Evolutionary conservation across 768 basidiomycete species (phyloP).

Genomic region (Boletus rubroflammeus): DNA sequence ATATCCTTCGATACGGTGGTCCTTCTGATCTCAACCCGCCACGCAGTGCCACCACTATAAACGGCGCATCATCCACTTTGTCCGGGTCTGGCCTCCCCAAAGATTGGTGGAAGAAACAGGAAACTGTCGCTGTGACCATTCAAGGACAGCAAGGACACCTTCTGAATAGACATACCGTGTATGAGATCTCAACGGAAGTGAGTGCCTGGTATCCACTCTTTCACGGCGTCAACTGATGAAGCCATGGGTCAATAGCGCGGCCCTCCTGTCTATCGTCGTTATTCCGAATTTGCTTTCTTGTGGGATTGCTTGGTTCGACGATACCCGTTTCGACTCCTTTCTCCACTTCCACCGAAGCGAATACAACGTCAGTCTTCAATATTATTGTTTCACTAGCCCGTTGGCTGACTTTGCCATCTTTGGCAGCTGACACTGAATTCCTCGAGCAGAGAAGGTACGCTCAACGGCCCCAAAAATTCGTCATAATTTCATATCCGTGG

Average conservation of each 20-base stretch:
- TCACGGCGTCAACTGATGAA: slow-evolving; percentile 7
- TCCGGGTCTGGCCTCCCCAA: slow-evolving; percentile 68
- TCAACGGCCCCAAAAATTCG: neutral
- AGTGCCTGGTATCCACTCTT: slow-evolving; percentile 27
- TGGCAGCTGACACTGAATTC: slow-evolving; percentile 80
- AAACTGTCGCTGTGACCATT: slow-evolving; percentile 64
- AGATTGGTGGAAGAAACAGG: slow-evolving; percentile 88
- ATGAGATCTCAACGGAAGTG: slow-evolving; percentile 76
- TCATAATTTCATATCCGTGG: neutral
- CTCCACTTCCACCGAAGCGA: slow-evolving; percentile 86
- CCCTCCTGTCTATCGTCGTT: slow-evolving; percentile 73
- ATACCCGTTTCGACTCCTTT: slow-evolving; percentile 92
- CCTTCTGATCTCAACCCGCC: slow-evolving; percentile 25
- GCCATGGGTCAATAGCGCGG: slow-evolving; percentile 44
- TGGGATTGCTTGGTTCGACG: slow-evolving; percentile 82
- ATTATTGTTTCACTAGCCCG: neutral
- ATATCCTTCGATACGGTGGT: slow-evolving; percentile 32
- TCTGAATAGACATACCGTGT: slow-evolving; percentile 81
- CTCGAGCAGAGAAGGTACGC: slow-evolving; percentile 82
- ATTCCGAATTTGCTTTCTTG: slow-evolving; percentile 90
- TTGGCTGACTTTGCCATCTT: slow-evolving; percentile 5
- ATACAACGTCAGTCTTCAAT: slow-evolving; percentile 65
- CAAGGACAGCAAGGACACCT: slow-evolving; percentile 92
- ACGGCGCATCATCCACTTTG: slow-evolving; percentile 53
- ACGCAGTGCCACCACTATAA: slow-evolving; percentile 28